Percentiles rank a stretch among this genome's conserved stretches.
These are phyloP conservation scores for Vigna trinervia DNA, from an alignment of 306 rosid species.

Conservation along the genomic window DNA sequence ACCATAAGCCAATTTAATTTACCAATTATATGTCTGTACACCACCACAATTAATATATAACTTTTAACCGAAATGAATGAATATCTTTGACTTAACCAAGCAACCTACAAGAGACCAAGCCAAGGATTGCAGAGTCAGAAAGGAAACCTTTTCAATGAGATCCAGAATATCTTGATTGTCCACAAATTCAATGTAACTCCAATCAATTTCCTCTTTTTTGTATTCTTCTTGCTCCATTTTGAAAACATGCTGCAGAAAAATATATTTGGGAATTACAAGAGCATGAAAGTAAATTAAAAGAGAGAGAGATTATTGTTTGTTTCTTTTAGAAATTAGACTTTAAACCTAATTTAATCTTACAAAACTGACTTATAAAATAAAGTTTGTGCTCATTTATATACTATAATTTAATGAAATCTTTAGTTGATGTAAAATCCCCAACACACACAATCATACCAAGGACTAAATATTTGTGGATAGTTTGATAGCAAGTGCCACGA, in stretches of 20 bases:
- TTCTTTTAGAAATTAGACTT: neutral
- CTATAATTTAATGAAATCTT: too few relatives aligned
- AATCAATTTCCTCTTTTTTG: constrained; percentile 86
- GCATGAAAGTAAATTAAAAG: neutral
- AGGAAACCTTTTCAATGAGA: constrained; percentile 82
- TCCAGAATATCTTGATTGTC: constrained; percentile 88
- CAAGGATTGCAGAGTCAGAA: constrained; percentile 22
- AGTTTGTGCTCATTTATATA: too few relatives aligned
- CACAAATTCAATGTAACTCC: constrained; percentile 94
- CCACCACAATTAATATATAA: neutral
- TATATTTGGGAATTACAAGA: constrained; percentile 36
- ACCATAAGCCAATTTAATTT: neutral
- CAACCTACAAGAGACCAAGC: neutral
- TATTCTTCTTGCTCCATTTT: constrained; percentile 98
- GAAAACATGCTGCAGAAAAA: constrained; percentile 78
- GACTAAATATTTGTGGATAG: too few relatives aligned
- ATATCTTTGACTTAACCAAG: constrained; percentile 40
- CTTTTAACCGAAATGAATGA: neutral
- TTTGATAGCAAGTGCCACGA: too few relatives aligned
- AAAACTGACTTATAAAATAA: too few relatives aligned
- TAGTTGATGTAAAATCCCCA: too few relatives aligned
- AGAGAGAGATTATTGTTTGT: neutral
- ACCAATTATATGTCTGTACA: neutral
- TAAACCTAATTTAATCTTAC: too few relatives aligned
- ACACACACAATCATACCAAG: too few relatives aligned